A percentile compares a stretch with the other conserved stretches of the same genome.
phyloP scores from a whole-genome alignment of 2,329 filamentous ascomycete genomes.

The Zymoseptoria pseudotritici region DNA sequence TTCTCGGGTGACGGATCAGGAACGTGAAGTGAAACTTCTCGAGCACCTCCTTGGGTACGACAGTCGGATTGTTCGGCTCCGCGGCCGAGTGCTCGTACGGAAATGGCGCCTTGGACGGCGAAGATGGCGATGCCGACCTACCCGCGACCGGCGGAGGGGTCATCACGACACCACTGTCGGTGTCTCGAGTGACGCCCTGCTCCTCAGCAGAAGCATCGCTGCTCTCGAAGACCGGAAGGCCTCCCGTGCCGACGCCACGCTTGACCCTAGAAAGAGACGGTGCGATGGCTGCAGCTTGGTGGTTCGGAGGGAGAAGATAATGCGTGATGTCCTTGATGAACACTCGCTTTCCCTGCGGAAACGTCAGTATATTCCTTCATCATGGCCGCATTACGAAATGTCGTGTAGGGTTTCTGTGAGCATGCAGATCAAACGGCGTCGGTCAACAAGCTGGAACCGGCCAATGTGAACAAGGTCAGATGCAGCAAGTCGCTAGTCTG shows the following conservation, averaged over 20 bases:
- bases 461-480: too few relatives aligned
- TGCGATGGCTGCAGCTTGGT: slow-evolving; percentile 61
- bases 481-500: too few relatives aligned
- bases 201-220: slow-evolving; percentile 11
- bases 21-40: slow-evolving; percentile 89
- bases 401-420: background rate
- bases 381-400: background rate
- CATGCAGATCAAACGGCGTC: background rate
- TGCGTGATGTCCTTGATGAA: slow-evolving; percentile 99
- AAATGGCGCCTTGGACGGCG: slow-evolving; percentile 32
- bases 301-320: slow-evolving; percentile 74
- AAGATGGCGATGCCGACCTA: slow-evolving; percentile 13
- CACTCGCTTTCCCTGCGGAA: slow-evolving; percentile 68
- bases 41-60: slow-evolving; percentile 67
- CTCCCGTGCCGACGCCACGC: slow-evolving; percentile 52
- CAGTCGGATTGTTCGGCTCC: slow-evolving; percentile 73
- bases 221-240: slow-evolving; percentile 25
- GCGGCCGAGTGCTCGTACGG: slow-evolving; percentile 48
- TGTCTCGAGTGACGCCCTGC: slow-evolving; percentile 12
- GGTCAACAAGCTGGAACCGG: too few relatives aligned
- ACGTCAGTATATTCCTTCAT: slow-evolving; percentile 9
- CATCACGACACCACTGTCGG: slow-evolving; percentile 28
- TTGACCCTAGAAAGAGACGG: slow-evolving; percentile 60
- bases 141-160: slow-evolving; percentile 9
- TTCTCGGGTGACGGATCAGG: slow-evolving; percentile 90